Evolutionary conservation across 257 asterid species (phyloP).

Genomic region (Linaria vulgaris): DNA sequence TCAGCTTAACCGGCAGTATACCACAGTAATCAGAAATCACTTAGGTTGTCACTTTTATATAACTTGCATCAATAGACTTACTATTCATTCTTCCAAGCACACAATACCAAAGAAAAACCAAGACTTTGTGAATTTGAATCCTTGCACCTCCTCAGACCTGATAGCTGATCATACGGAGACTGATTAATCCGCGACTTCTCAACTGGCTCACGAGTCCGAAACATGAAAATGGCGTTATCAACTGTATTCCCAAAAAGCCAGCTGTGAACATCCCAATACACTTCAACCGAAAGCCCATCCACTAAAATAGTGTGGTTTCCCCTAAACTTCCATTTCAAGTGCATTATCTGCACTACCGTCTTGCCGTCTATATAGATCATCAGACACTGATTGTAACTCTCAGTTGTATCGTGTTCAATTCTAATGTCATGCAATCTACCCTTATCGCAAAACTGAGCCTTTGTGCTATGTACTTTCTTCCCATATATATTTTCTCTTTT

Average conservation of each 20-base stretch:
- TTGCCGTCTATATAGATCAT: constrained; percentile 48
- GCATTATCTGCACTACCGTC: constrained; percentile 45
- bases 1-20: too few relatives aligned
- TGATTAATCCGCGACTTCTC: constrained; percentile 27
- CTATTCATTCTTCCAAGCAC: constrained; percentile 69
- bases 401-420: constrained; percentile 51
- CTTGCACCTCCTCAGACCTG: constrained; percentile 27
- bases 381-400: constrained; percentile 37
- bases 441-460: constrained; percentile 51
- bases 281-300: constrained; percentile 60
- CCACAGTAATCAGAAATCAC: too few relatives aligned
- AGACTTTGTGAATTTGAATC: constrained; percentile 27
- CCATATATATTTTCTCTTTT: constrained; percentile 61
- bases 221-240: constrained; percentile 71
- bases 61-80: not conserved
- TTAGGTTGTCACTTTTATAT: not conserved
- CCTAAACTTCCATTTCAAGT: constrained; percentile 65
- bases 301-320: constrained; percentile 62
- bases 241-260: constrained; percentile 54
- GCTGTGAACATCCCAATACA: constrained; percentile 73
- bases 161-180: constrained; percentile 12
- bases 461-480: constrained; percentile 41
- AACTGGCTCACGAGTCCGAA: constrained; percentile 30
- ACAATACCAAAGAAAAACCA: constrained; percentile 57
- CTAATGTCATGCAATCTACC: constrained; percentile 49